A percentile compares a stretch with the other conserved stretches of the same genome.
These are phyloP conservation scores for Penicillium alfredii DNA, from an alignment of 495 filamentous ascomycete species.

Conservation along the genomic window DNA sequence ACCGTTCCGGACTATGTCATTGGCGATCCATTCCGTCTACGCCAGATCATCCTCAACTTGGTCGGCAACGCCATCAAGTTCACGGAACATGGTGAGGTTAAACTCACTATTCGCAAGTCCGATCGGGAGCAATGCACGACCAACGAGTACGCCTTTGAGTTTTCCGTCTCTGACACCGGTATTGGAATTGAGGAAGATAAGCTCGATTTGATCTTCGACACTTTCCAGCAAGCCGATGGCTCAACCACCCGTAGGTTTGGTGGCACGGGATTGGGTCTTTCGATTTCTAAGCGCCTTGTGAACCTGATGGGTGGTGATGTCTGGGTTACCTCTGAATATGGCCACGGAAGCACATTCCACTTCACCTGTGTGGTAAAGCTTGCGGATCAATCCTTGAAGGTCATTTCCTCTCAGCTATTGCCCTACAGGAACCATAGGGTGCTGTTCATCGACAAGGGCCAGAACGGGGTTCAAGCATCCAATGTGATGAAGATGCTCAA, in stretches of 20 bases:
- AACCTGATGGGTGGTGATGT: constrained; percentile 97
- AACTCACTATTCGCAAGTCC: constrained; percentile 77
- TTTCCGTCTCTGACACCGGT: constrained; percentile 93
- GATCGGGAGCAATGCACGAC: constrained; percentile 58
- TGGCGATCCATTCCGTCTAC: constrained; percentile 92
- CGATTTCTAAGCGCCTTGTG: constrained; percentile 92
- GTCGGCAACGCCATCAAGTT: constrained; percentile 74
- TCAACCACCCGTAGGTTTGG: constrained; percentile 97
- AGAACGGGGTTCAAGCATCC: constrained; percentile 64
- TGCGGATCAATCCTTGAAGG: constrained; percentile 71
- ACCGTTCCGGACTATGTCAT: constrained; percentile 95
- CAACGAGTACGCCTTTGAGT: constrained; percentile 89
- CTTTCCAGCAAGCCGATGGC: constrained; percentile 98
- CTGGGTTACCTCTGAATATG: constrained; percentile 93
- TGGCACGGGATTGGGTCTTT: constrained; percentile 90
- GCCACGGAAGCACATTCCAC: constrained; percentile 90
- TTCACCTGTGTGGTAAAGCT: constrained; percentile 94
- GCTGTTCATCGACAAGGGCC: constrained; percentile 90
- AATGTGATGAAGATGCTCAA: constrained; percentile 77
- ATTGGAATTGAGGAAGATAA: constrained; percentile 97
- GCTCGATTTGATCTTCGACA: constrained; percentile 96
- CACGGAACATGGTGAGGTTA: constrained; percentile 95
- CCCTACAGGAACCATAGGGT: constrained; percentile 87
- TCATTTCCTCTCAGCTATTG: constrained; percentile 76
- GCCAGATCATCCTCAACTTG: constrained; percentile 77